Conservation (phyloP, 179 eudicot species). For the Beta macrorhiza region DNA sequence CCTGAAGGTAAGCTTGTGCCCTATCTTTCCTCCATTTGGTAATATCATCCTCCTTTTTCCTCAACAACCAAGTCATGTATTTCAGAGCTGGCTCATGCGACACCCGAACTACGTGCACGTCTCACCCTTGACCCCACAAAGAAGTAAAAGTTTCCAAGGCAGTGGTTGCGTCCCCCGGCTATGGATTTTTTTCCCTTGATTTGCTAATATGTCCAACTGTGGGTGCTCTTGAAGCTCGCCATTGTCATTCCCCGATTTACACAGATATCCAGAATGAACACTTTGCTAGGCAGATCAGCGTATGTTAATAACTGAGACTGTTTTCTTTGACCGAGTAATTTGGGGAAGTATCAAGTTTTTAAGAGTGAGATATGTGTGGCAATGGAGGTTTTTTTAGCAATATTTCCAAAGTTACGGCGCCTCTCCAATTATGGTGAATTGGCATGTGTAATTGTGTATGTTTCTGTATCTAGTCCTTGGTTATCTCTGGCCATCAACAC, state of each 20-base stretch:
- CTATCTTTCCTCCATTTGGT: background rate
- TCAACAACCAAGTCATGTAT: background rate
- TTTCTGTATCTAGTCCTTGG: conserved; percentile 9
- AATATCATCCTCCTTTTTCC: background rate
- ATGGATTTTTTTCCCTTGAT: conserved; percentile 16
- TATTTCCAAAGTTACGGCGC: background rate
- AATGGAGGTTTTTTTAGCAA: conserved; percentile 1
- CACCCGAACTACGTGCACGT: conserved; percentile 61
- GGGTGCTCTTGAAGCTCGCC: conserved; percentile 18
- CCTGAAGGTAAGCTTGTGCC: conserved; percentile 54
- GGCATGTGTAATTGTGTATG: background rate
- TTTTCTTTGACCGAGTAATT: background rate
- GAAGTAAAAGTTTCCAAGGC: conserved; percentile 33
- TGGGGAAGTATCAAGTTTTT: conserved; percentile 3
- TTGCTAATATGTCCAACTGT: conserved; percentile 13
- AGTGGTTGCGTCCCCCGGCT: conserved; percentile 9
- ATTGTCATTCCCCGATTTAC: conserved; percentile 5
- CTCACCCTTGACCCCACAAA: conserved; percentile 56
- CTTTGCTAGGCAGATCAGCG: conserved; percentile 3
- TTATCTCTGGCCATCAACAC: conserved; percentile 12
- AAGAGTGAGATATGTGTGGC: background rate
- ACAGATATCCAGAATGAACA: conserved; percentile 23
- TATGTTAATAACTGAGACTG: conserved; percentile 13
- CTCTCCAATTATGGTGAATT: conserved; percentile 12
- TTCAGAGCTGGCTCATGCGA: conserved; percentile 62